Base-by-base conservation (phyloP, 2,329 filamentous ascomycete genomes). In the Alternaria ethzedia region DNA sequence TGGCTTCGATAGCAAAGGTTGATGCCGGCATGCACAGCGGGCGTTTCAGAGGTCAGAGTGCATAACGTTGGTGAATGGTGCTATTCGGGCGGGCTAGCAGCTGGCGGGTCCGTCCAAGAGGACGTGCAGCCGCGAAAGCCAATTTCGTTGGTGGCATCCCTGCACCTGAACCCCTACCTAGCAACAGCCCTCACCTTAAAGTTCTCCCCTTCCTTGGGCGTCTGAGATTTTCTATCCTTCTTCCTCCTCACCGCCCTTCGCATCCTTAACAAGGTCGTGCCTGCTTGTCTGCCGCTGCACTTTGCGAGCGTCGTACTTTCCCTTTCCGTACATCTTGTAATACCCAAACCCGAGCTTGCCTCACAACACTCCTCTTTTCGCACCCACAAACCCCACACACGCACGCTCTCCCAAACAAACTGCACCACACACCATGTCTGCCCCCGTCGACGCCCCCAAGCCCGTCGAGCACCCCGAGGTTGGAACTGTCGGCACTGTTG, bases 401-500 rank as follows among this genome's bases (percentile, higher is more conserved):
- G 57, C 59, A 49, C 46, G 36, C 36, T 20, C 23, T 17, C 58
- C 57, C 45, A 25, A 57, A 54, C 54, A 60, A 41, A 64, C 59
- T 20, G 17, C 32, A 55, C 28, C 36, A 32, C n/a, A 25, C 58
- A 65, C 76, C 86, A 93, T 93, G 90, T 77, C 75, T 70, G 89
- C 91, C 28, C 41, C 59, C 83, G 89, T 90, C 83, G 90, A 93
- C 78, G 85, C 84, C 81, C 86, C 89, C 82, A 93, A 93, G 85
- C 86, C 89, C 79, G 85, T 87, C 75, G 89, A 89, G 81, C 63
- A 63, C 59, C 59, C 72, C 57, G 70, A 72, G 66, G 69, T 63
- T 47, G 84, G 76, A 64, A 69, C 76, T 57, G 74, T 73, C 36
- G 75, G 76, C 63, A 70, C 76, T 61, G 73, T 75, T 43, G 75